Base-by-base conservation (phyloP, 1,284 basidiomycete genomes). In the Marasmius tenuissimus region DNA sequence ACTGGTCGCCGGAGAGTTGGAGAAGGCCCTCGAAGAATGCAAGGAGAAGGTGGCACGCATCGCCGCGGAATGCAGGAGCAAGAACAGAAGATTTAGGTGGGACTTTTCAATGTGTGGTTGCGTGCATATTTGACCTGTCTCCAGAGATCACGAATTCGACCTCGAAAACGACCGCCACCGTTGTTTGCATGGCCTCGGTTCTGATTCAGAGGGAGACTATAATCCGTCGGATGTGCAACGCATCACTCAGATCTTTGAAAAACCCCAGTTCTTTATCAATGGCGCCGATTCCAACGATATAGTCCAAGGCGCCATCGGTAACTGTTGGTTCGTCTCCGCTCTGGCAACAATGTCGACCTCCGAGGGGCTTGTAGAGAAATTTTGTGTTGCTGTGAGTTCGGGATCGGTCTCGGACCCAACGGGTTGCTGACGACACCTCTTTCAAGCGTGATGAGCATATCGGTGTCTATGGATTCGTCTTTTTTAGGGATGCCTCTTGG, bases 301-400 rank as follows among this genome's bases (percentile, higher is more conserved):
- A 39, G 70, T 76, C 3, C 81, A 82, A 71, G 81, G 81, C 27
- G 61, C 37, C 1, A 63, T 82, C 18, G 77, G 76, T 2, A 77
- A 85, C 63, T 84, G 82, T 63, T 84, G 81, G 79, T 81, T 84
- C 64, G 65, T 85, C 8, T 79, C 77, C n/a, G 82, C 81, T 0
- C 67, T 83, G 12, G 78, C 81, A 0, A 77, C 75, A 2, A 72
- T 81, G 59, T 70, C 79, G 1, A 74, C 75, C 0, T 67, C 72
- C 4, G 67, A 71, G 10, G 78, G 77, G 2, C 67, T 84, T 27
- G 75, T 83, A 14, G 80, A 84, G 65, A 81, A 80, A 63, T 76
- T 83, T 38, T 84, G 82, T 62, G 81, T 84, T 35, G 81, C 76
- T 40, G 79, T 82, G 61, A 60, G 77, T 72, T 12, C 16, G 40